Evolutionary conservation across 2,329 filamentous ascomycete species (phyloP).

Genomic region (Scopulariopsis brevicaulis): DNA sequence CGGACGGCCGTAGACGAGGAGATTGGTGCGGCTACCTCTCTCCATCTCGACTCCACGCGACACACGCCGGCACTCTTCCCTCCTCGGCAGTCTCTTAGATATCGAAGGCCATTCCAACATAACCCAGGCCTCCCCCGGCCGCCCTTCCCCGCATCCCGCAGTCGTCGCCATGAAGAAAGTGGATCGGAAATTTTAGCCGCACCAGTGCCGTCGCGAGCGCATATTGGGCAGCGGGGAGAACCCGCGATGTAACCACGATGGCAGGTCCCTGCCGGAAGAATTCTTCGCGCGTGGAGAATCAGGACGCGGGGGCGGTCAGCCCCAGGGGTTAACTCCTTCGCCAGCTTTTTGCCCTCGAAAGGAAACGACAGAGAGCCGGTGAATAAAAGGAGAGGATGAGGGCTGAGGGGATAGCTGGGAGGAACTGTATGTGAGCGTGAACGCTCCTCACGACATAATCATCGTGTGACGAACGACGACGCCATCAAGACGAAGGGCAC

Average conservation of each 20-base stretch:
- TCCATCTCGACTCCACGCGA: neutral
- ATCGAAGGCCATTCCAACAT: neutral
- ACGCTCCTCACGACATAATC: too few species aligned
- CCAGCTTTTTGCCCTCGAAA: too few species aligned
- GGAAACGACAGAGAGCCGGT: too few species aligned
- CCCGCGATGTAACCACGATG: neutral
- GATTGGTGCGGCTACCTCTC: neutral
- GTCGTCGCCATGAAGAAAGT: neutral
- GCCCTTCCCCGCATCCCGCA: neutral
- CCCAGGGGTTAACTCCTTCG: too few species aligned
- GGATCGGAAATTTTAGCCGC: neutral
- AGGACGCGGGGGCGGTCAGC: neutral
- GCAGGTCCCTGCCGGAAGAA: neutral
- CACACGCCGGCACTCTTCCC: neutral
- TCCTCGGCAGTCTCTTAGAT: neutral
- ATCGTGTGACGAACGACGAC: too few species aligned
- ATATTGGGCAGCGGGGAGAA: neutral
- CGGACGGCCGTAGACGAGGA: neutral
- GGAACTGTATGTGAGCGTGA: too few species aligned
- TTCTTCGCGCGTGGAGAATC: neutral
- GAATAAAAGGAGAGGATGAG: too few species aligned
- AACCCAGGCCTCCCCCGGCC: neutral
- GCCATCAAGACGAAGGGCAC: too few species aligned
- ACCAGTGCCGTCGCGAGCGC: neutral
- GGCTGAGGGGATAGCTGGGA: too few species aligned